Evolutionary conservation across 1,139 yeast genomes (phyloP), one percentile per base, ranked within the genome.

Genomic region (Saccharomyces hybrid): DNA sequence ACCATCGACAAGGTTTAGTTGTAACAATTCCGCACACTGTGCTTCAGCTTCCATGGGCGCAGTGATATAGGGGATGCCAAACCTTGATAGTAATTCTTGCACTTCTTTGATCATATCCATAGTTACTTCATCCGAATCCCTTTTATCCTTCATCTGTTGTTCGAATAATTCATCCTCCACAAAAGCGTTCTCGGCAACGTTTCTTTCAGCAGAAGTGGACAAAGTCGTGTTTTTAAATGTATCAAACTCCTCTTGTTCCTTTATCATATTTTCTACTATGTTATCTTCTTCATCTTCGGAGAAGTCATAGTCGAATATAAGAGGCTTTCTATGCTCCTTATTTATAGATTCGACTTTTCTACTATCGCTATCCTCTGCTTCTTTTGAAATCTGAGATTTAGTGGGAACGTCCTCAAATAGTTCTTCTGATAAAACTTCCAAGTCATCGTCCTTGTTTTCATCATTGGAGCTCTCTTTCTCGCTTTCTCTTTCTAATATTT

Each of bases 21-120:
- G 70, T 51, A 81, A 71, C 9, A 93, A 72, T 60, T 84, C 88
- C 0, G 97, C 97, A 71, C 99, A 93, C 66, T 93, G 99, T 0
- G 98, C 97, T 73, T 93, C 99, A 0, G 99, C 99, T 71, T 93
- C 99, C 89, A 88, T 89, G 0, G 98, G 98, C 0, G 98, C 97
- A 0, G 97, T 88, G 6, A 93, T 80, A 62, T 82, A 93, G 0
- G 99, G 99, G 9, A 93, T 86, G 0, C 99, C 99, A 74, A 95
- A 95, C 54, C 95, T 70, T 38, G 85, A 80, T 5, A 95, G 74
- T 46, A 95, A 74, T 58, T 89, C 96, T 69, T 93, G 97, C 9
- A 95, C 95, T 66, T 93, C 98, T 48, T 78, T 77, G 25, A 93
- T 80, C 98, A 95, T 93, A 3, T 80, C 80, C 16, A 81, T 81